Evolutionary conservation across 2,329 filamentous ascomycete genomes (phyloP), one percentile per base, ranked within the genome.

Genomic region (Apiospora arundinis): DNA sequence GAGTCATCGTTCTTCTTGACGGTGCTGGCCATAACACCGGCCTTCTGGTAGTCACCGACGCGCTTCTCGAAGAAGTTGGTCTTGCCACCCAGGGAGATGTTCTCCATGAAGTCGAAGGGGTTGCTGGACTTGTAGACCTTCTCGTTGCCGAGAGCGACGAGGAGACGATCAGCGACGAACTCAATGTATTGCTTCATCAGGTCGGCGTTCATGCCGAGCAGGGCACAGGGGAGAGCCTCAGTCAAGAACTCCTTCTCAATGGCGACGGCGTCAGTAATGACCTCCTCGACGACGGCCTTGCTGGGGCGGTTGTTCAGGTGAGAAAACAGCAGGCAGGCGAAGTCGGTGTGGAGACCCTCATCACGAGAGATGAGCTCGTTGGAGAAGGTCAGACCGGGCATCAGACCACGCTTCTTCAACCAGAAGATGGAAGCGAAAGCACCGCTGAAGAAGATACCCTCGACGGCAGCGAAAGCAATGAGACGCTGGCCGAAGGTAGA

Each of bases 41-140:
- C 95, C 90, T 99, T 99, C 86, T 99, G 96, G 90, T 99, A 99
- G 81, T 99, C 96, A 82, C 92, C 96, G 71, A 99, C 96, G 78
- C 96, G 94, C 93, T 99, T 99, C 92, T 99, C 96, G 83, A 99
- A 99, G 91, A 99, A 99, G 91, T 99, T 99, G 83, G 96, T 99
- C 93, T 99, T 99, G 85, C 96, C 96, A 69, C 95, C 94, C 14
- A 99, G 90, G 28, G 96, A 98, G 84, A 99, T 99, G 86, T 97
- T 98, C 90, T 99, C 96, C 96, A 99, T 99, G 85, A 99, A 99
- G 89, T 99, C 96, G 83, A 99, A 99, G 82, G 96, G 96, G 87
- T 99, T 99, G 82, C 92, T 90, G 37, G 92, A 88, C 81, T 96
- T 93, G 91, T 97, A 99, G 79, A 93, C 88, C 89, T 98, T 98